phyloP scores from a whole-genome alignment of 1,139 yeast genomes.

The Yamadazyma spencermartinsiae region DNA sequence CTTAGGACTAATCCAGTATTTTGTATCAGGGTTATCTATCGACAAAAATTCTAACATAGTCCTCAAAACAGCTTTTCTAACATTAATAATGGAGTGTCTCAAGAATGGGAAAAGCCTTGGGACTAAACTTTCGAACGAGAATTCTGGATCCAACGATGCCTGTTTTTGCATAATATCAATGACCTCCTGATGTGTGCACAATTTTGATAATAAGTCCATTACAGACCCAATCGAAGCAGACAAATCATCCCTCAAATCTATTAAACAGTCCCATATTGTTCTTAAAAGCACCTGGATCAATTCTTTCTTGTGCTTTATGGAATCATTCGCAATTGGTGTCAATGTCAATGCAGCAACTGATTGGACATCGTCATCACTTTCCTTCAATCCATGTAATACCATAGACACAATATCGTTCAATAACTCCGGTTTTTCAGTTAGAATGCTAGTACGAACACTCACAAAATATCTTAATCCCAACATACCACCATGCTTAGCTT shows the following conservation, averaged over 20 bases:
- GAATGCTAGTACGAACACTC: slow-evolving; percentile 79
- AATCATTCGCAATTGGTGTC: slow-evolving; percentile 84
- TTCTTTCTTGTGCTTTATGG: slow-evolving; percentile 64
- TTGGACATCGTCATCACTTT: slow-evolving; percentile 93
- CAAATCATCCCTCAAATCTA: slow-evolving; percentile 84
- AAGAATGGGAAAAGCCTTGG: slow-evolving; percentile 91
- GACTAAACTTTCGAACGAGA: slow-evolving; percentile 68
- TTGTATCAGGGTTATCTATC: slow-evolving; percentile 63
- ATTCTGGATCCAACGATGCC: slow-evolving; percentile 54
- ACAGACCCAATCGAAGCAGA: slow-evolving; percentile 95
- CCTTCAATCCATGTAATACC: slow-evolving; percentile 83
- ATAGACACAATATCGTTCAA: slow-evolving; percentile 75
- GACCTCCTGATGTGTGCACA: slow-evolving; percentile 82
- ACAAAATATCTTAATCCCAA: slow-evolving; percentile 91
- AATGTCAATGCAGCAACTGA: slow-evolving; percentile 95
- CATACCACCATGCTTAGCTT: slow-evolving; percentile 98
- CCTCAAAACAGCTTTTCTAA: slow-evolving; percentile 82
- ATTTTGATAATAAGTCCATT: slow-evolving; percentile 87
- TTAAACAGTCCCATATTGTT: slow-evolving; percentile 86
- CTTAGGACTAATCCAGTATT: slow-evolving; percentile 77
- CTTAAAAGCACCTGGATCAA: slow-evolving; percentile 65
- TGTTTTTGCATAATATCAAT: slow-evolving; percentile 66
- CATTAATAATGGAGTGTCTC: slow-evolving; percentile 91
- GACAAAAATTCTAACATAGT: slow-evolving; percentile 78
- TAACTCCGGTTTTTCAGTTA: slow-evolving; percentile 57